phyloP scores from a whole-genome alignment of 2,329 filamentous ascomycete genomes.

The Penicillium sp. region DNA sequence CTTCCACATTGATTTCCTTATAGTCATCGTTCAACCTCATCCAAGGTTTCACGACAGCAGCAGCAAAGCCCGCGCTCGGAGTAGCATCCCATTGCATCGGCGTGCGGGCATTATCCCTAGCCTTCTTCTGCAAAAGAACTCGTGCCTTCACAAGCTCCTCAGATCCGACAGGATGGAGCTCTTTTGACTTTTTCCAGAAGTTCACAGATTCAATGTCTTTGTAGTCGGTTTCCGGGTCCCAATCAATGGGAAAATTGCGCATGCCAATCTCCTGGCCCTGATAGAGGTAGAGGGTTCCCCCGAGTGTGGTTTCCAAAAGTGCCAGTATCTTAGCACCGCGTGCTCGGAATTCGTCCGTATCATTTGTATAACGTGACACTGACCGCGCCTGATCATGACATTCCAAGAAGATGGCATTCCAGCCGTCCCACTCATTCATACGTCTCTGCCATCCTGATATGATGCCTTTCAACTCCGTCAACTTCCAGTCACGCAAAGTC shows the following conservation, averaged over 20 bases:
- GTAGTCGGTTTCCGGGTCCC: background rate
- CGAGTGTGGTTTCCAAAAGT: constrained; percentile 35
- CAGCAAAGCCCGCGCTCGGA: background rate
- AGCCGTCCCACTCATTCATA: constrained; percentile 51
- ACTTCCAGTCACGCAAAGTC: constrained; percentile 42
- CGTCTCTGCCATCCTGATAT: constrained; percentile 49
- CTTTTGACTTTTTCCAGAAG: background rate
- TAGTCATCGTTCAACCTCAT: background rate
- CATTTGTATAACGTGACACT: constrained; percentile 51
- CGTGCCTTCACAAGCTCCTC: background rate
- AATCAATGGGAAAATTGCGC: background rate
- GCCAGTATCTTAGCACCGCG: constrained; percentile 51
- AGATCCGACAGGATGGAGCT: background rate
- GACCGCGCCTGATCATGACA: constrained; percentile 57
- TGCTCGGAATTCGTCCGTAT: constrained; percentile 48
- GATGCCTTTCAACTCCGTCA: constrained; percentile 42
- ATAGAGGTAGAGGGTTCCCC: background rate
- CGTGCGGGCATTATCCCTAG: background rate
- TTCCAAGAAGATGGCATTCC: constrained; percentile 56
- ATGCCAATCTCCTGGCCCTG: background rate
- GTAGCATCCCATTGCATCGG: background rate
- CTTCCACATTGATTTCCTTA: background rate
- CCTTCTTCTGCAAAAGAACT: background rate
- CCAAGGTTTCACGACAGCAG: background rate
- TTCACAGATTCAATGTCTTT: background rate